Evolutionary conservation across 2,329 filamentous ascomycete species (phyloP), one percentile per base, ranked within the genome.

Genomic region (Arthroderma sp.): DNA sequence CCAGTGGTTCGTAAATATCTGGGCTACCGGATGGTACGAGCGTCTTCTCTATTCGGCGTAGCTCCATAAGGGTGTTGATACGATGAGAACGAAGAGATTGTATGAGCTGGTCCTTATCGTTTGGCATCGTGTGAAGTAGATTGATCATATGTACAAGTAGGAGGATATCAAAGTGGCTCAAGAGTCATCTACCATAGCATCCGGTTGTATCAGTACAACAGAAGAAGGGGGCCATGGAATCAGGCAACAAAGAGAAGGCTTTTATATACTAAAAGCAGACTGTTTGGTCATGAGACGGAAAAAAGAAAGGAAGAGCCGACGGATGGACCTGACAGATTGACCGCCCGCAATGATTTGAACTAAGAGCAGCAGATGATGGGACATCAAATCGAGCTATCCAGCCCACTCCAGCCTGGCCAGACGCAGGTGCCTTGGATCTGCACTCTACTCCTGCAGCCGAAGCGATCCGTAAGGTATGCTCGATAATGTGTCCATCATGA

Each of bases 1-100:
- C 86, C 82, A 89, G 85, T 9, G 85, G 82, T 28, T 78, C 77
- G 13, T 79, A 79, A 51, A 86, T 80, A 56, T 82, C 80, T 44
- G 81, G 76, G 41, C 78, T 75, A 33, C 81, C 77, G 59, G 81
- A 77, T 1, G 74, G 69, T 2, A 82, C 80, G 23, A 86, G 83
- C 2, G 81, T 75, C 57, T 81, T 80, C 68, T 90, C 86, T 63
- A 88, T 83, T 15, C 84, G 82, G 62, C 85, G 83, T 28, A 89
- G 79, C 61, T 87, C 85, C 0, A 82, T 84, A 19, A 89, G 75
- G 0, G 86, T 88, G 67, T 88, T 89, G 67, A 88, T 76, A n/a
- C 81, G 80, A 65, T 86, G 84, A 0, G 80, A 82, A 44, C 75
- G 75, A 21, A 89, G 76, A 0, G 83, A 81, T 23, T 82, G 75